Evolutionary conservation across 768 basidiomycete species (phyloP).

Genomic region (Termitomyces sp.): DNA sequence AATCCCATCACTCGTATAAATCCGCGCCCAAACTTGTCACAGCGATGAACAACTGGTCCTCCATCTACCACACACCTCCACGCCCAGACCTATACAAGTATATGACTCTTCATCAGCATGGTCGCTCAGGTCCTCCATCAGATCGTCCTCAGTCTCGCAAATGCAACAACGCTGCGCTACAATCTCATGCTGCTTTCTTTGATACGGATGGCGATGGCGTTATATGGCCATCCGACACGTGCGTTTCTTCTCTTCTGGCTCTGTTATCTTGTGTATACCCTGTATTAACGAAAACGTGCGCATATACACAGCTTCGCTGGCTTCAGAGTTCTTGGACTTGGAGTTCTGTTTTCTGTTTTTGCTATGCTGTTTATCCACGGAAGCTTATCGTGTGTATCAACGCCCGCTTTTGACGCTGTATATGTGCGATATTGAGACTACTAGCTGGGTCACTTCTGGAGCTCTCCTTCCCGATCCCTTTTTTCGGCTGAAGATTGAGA

Average conservation of each 20-base stretch:
- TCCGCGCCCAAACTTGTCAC: background rate
- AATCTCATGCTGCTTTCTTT: slow-evolving; percentile 43
- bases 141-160: slow-evolving; percentile 12
- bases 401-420: background rate
- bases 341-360: slow-evolving; percentile 30
- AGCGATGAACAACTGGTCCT: slow-evolving; percentile 11
- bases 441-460: slow-evolving; percentile 33
- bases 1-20: background rate
- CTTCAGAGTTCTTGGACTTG: slow-evolving; percentile 35
- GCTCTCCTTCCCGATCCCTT: slow-evolving; percentile 38
- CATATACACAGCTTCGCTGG: slow-evolving; percentile 18
- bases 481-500: slow-evolving; percentile 36
- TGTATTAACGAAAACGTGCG: background rate
- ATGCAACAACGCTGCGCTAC: slow-evolving; percentile 31
- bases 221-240: slow-evolving; percentile 46
- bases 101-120: slow-evolving; percentile 7
- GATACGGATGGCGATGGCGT: slow-evolving; percentile 41
- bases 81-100: background rate
- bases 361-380: slow-evolving; percentile 34
- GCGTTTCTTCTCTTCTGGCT: slow-evolving; percentile 11
- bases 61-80: slow-evolving; percentile 15
- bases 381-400: slow-evolving; percentile 35
- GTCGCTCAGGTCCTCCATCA: slow-evolving; percentile 13
- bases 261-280: background rate
- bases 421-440: background rate